Evolutionary conservation across 768 basidiomycete genomes (phyloP), one percentile per base, ranked within the genome.

Genomic region (Mycena alexandri): DNA sequence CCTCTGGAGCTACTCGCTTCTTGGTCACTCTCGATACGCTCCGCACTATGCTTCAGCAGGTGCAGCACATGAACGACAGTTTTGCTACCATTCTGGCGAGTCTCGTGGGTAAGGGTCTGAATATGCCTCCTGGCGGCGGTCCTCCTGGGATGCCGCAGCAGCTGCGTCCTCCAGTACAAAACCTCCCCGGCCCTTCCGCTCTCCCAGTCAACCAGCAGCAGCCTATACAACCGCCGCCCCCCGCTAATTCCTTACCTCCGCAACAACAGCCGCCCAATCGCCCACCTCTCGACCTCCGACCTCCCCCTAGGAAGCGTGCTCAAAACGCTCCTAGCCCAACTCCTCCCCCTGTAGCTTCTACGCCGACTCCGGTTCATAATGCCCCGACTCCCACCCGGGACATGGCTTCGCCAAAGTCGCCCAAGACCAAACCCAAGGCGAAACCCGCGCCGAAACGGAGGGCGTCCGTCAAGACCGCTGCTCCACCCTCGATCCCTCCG

Each of bases 361-460:
- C 81, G 10, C 79, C 86, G 0, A 84, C 84, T 0, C 83, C 85
- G 3, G 78, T 73, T 38, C 74, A 82, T 51, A 85, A 78, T 61
- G 83, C 85, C 0, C 75, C 85, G 0, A 90, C 90, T 6, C 89
- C 90, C 12, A 79, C 29, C 29, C 29, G 84, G 19, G 80, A 83
- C 24, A 82, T 83, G 25, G 82, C 85, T 38, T 91, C 91, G 6
- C 87, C 90, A 1, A 93, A 89, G 76, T 93, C 93, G 5, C 93
- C 93, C 0, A 91, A 89, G 73, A 76, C 76, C 58, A 92, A 87
- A 75, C 47, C 82, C n/a, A 91, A 87, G 77, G 62, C 82, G 17
- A 89, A 85, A 73, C 62, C 78, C 10, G 65, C 79, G 12, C 71
- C 77, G 38, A 78, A 80, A 33, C 80, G 83, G 6, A 76, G 75